Base-by-base conservation (phyloP, 2,329 filamentous ascomycete species). In the Xylariales sp. region DNA sequence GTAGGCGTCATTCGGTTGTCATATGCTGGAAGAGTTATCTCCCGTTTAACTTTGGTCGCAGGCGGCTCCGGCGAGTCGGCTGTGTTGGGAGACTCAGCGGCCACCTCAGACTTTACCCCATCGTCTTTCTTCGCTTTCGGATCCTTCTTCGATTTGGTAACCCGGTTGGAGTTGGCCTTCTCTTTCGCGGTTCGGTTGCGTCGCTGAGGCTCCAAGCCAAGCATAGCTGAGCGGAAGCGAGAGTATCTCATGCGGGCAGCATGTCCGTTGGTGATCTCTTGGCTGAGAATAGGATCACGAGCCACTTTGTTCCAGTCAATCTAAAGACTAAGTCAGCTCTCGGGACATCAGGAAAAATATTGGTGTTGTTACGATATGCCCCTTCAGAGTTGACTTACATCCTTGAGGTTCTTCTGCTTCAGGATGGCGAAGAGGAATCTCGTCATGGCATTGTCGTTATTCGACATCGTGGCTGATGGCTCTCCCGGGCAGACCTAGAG, bases 301-400 rank as follows among this genome's bases (percentile, higher is more conserved):
- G 76, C 76, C 30, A 80, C 76, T 51, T 67, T 57, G 43, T 72
- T 71, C 76, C 76, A 80, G 53, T 80, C 71, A 50, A 80, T 76
- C 76, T 80, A 38, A 25, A 19, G 6, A n/a, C 17, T 5, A 29
- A 5, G 33, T 55, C 34, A 57, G 49, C 29, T 7, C 17, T 35
- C 21, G 24, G 17, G n/a, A 5, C 17, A 38, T 16, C 43, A n/a
- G 11, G 25, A 15, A 23, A 19, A 15, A 23, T 6, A 29, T 23
- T 14, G 40, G 27, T 15, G 37, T 21, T n/a, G n/a, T n/a, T n/a
- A n/a, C n/a, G n/a, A n/a, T n/a, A n/a, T n/a, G n/a, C n/a, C n/a
- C n/a, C n/a, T n/a, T n/a, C n/a, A n/a, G n/a, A n/a, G n/a, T n/a
- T n/a, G 27, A 65, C 76, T 67, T 57, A 80, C 76, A 60, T 79